A percentile compares a stretch with the other conserved stretches of the same genome.
These are phyloP conservation scores for Acanthamoeba royreba DNA, from an alignment of 208 protist species.

Conservation along the genomic window DNA sequence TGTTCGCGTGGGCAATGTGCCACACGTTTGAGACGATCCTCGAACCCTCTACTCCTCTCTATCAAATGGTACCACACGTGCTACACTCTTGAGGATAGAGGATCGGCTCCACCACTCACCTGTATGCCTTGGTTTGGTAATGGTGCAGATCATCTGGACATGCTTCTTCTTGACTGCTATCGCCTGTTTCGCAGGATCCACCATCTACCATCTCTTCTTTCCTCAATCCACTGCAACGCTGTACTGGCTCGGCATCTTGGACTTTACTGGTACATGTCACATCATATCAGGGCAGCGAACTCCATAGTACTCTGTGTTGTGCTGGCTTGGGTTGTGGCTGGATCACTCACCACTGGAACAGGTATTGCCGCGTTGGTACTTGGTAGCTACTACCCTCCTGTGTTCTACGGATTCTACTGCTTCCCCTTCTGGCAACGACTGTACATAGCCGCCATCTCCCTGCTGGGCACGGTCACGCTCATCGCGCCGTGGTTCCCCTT, in stretches of 20 bases:
- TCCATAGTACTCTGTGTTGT: not conserved
- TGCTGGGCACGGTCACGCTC: not conserved
- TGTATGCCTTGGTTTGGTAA: not conserved
- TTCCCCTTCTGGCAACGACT: not conserved
- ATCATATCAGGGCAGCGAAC: too few relatives aligned
- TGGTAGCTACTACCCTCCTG: not conserved
- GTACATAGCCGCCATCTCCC: not conserved
- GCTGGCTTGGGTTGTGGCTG: not conserved
- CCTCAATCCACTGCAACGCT: not conserved
- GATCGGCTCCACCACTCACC: not conserved
- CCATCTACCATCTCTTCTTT: not conserved
- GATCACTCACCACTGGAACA: not conserved
- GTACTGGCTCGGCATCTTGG: not conserved
- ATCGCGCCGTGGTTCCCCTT: not conserved
- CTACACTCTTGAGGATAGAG: not conserved
- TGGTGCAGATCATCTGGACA: not conserved
- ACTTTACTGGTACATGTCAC: not conserved
- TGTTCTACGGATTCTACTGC: conserved; percentile 3
- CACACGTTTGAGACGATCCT: not conserved
- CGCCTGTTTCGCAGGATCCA: not conserved
- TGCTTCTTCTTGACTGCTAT: not conserved
- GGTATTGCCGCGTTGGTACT: not conserved
- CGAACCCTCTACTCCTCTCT: not conserved
- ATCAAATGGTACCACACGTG: not conserved
- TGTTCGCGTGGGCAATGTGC: not conserved